Percentiles rank a stretch among this genome's conserved stretches.
phyloP scores from a whole-genome alignment of 2,329 filamentous ascomycete genomes.

The Apiospora aurea region DNA sequence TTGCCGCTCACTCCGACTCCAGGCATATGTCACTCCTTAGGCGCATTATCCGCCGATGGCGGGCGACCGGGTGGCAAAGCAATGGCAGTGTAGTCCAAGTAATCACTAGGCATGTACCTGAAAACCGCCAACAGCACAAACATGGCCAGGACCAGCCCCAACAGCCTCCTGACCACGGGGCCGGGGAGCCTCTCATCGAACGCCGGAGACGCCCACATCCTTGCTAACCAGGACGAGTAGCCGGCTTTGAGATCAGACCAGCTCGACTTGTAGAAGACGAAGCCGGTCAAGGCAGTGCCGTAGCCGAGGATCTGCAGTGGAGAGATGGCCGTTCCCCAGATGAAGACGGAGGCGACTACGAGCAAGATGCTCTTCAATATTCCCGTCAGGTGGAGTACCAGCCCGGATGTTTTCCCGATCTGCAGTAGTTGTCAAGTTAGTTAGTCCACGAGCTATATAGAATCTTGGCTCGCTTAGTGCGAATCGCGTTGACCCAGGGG shows the following conservation, averaged over 20 bases:
- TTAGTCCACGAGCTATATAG: not conserved
- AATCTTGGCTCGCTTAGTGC: not conserved
- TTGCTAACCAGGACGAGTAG: not conserved
- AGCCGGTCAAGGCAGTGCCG: slow-evolving; percentile 66
- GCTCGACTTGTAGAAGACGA: slow-evolving; percentile 56
- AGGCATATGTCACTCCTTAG: slow-evolving; percentile 1
- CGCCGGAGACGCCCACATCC: not conserved
- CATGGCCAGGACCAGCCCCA: not conserved
- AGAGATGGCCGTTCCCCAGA: slow-evolving; percentile 78
- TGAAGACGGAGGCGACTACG: slow-evolving; percentile 76
- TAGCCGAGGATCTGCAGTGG: slow-evolving; percentile 80
- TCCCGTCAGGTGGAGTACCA: slow-evolving; percentile 85
- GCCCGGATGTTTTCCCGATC: slow-evolving; percentile 88
- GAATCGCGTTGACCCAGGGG: no score
- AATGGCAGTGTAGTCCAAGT: not conserved
- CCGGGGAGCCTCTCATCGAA: not conserved
- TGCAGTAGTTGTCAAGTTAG: slow-evolving; percentile 43
- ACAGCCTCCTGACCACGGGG: not conserved
- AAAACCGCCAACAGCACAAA: not conserved
- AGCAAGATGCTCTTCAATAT: slow-evolving; percentile 90
- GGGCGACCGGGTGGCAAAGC: not conserved
- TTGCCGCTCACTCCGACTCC: not conserved
- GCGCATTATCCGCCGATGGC: not conserved
- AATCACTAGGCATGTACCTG: not conserved
- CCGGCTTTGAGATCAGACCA: slow-evolving; percentile 29